Conservation (phyloP, 2,329 filamentous ascomycete species). For the Dactylellina leptospora region DNA sequence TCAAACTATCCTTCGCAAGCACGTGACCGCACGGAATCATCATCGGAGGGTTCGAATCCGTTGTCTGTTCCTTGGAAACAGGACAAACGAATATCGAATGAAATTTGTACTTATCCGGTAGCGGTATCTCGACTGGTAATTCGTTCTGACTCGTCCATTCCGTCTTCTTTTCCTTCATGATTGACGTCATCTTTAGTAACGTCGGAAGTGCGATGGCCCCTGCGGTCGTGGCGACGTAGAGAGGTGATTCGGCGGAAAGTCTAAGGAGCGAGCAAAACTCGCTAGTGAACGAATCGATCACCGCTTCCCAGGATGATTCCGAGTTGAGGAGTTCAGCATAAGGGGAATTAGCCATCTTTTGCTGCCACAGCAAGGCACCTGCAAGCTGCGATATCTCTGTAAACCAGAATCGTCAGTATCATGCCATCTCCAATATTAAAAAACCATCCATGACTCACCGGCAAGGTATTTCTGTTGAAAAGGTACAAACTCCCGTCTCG, state of each 20-base stretch:
- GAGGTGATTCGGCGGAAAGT: constrained; percentile 86
- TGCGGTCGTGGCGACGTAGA: constrained; percentile 91
- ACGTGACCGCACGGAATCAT: constrained; percentile 97
- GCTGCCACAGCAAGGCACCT: constrained; percentile 79
- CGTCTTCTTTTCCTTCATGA: constrained; percentile 87
- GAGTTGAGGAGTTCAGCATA: constrained; percentile 76
- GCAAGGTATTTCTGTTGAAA: constrained; percentile 78
- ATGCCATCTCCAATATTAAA: not conserved
- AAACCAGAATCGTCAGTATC: not conserved
- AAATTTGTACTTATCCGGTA: constrained; percentile 75
- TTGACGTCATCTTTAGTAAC: constrained; percentile 84
- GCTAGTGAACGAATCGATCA: constrained; percentile 84
- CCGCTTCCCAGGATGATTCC: constrained; percentile 78
- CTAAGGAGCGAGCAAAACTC: constrained; percentile 94
- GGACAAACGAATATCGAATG: constrained; percentile 98
- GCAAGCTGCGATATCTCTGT: constrained; percentile 84
- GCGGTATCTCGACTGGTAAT: constrained; percentile 77
- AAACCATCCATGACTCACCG: constrained; percentile 12
- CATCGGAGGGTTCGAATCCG: constrained; percentile 91
- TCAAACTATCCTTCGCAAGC: constrained; percentile 82
- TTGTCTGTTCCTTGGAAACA: constrained; percentile 95
- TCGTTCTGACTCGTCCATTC: constrained; percentile 95
- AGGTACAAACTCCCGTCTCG: constrained; percentile 73
- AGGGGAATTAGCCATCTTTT: constrained; percentile 78
- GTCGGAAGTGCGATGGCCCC: constrained; percentile 90